These are phyloP conservation scores for Chlamydomonas sp. DNA, from an alignment of 139 green algal genomes.

Conservation along the genomic window DNA sequence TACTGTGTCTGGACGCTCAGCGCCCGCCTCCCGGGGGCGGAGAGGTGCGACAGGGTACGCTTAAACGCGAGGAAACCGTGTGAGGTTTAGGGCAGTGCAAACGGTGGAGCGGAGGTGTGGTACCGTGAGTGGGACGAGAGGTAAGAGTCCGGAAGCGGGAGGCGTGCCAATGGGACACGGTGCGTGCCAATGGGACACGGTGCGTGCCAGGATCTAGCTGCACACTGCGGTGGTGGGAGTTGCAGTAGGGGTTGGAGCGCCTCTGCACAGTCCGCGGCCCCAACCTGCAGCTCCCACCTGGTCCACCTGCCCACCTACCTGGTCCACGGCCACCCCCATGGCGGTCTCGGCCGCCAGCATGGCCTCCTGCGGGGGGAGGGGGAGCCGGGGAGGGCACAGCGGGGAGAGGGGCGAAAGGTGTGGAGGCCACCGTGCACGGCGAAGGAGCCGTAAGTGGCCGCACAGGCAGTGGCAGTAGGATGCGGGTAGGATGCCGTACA, in stretches of 20 bases:
- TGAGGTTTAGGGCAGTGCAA: no score
- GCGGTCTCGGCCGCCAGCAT: constrained; percentile 48
- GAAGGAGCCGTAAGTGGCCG: no score
- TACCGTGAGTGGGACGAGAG: no score
- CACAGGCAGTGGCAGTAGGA: no score
- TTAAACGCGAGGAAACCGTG: no score
- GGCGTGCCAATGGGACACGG: no score
- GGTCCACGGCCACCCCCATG: constrained; percentile 33
- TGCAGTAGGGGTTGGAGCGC: not conserved
- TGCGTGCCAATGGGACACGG: not conserved
- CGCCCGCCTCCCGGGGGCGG: no score
- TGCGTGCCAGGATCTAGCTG: not conserved
- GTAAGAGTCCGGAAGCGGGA: no score
- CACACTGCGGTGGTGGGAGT: not conserved
- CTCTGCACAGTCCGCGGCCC: not conserved
- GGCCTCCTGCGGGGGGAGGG: constrained; percentile 38
- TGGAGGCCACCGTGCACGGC: no score
- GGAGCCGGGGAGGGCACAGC: not conserved
- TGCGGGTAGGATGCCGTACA: no score
- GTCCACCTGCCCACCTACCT: constrained; percentile 10
- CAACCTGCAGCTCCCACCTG: not conserved
- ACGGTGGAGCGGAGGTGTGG: no score
- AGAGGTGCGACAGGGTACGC: no score
- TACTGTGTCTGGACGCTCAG: not conserved
- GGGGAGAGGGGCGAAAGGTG: not conserved